phyloP scores from a whole-genome alignment of 441 rosid genomes.

The Francoa sonchifolia region DNA sequence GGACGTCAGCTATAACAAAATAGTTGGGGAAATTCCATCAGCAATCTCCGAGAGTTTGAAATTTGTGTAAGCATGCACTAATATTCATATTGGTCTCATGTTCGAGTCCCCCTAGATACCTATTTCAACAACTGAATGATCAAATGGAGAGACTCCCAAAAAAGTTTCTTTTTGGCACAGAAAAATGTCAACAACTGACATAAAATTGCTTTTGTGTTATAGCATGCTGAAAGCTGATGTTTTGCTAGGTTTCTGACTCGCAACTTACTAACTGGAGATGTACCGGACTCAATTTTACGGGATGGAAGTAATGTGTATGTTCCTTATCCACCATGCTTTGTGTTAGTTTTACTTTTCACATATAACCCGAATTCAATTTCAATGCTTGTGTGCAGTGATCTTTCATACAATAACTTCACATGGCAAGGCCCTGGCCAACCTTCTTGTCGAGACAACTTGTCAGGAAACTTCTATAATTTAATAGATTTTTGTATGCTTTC shows the following conservation, averaged over 20 bases:
- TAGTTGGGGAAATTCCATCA: conserved; percentile 24
- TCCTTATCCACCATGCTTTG: background rate
- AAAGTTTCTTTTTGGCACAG: too few relatives aligned
- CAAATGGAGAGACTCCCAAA: too few relatives aligned
- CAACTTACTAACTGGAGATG: conserved; percentile 22
- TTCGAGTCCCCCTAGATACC: too few relatives aligned
- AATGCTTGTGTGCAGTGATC: conserved; percentile 50
- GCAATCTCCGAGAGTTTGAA: background rate
- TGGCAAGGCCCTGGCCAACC: conserved; percentile 45
- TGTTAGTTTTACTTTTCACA: background rate
- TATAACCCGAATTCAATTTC: background rate
- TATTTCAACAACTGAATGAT: too few relatives aligned
- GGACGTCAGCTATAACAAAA: conserved; percentile 36
- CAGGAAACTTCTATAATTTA: conserved; percentile 14
- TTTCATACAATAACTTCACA: conserved; percentile 71
- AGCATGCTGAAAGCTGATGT: too few relatives aligned
- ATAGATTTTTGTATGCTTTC: too few relatives aligned
- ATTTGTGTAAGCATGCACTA: conserved; percentile 26
- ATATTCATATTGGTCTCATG: too few relatives aligned
- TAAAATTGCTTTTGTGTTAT: background rate
- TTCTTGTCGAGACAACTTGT: conserved; percentile 55
- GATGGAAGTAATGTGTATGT: conserved; percentile 22
- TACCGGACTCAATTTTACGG: conserved; percentile 21
- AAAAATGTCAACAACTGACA: background rate
- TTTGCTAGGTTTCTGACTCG: conserved; percentile 25